Base-by-base conservation (phyloP, 352 stramenopile genomes). In the Thalassiosira allenii region DNA sequence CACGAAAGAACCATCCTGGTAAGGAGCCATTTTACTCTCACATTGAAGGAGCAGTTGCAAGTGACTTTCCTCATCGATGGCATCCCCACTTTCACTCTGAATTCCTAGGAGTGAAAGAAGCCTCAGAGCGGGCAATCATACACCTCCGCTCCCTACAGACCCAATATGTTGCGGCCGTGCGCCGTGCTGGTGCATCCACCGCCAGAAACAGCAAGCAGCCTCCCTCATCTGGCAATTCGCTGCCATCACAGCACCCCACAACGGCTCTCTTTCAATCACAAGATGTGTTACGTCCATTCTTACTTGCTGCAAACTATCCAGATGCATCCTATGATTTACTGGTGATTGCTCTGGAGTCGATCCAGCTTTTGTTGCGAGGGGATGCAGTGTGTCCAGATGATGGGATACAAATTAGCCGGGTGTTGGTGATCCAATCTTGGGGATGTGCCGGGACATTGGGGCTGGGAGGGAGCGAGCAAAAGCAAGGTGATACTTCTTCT, bases 231-330 rank as follows among this genome's bases (percentile, higher is more conserved):
- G 71, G 53, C 25, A 68, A 56, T 22, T 30, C 59, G 25, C 34
- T 58, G 8, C 54, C 65, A 34, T 67, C 47, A 29, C 68, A 94
- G 6, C 95, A 97, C 34, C 96, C 95, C 0, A 96, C 95, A 23
- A 96, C 97, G 43, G 81, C 91, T 33, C 76, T 98, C 4, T 98
- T 98, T 83, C 95, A 96, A 86, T 96, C 93, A 67, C 96, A 98
- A 80, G 96, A 97, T 76, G 89, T 99, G 37, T 84, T 99, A 61
- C 94, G 96, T 72, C 97, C 97, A 0, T 99, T 99, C 81, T 82
- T 99, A 30, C 86, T 99, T 51, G 96, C 96, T 33, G 97, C 96
- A 66, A 99, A 99, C 91, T 97, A 99, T 94, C 95, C 96, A 37
- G 98, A 98, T 77, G 97, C 96, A 62, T 96, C 92, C 6, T 91